These are phyloP conservation scores for Termitomyces sp. DNA, from an alignment of 768 basidiomycete genomes.

Conservation along the genomic window DNA sequence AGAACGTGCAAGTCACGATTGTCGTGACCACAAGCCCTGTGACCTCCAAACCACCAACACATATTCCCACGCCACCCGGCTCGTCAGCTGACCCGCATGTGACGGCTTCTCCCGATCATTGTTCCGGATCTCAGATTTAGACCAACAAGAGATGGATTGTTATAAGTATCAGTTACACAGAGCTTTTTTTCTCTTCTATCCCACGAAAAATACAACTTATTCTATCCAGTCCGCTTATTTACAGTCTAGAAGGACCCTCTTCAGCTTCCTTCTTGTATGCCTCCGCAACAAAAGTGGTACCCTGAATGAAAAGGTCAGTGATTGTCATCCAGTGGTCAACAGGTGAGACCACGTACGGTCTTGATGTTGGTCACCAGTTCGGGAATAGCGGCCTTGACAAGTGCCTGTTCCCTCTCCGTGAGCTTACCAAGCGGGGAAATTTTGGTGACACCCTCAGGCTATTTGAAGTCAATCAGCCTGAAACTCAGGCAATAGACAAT, in stretches of 20 bases:
- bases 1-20: conserved; percentile 25
- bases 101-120: conserved; percentile 1
- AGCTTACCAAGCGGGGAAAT: conserved; percentile 78
- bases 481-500: neutral
- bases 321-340: neutral
- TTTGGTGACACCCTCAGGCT: conserved; percentile 79
- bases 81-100: conserved; percentile 14
- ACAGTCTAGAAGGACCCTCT: conserved; percentile 17
- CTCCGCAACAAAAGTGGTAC: conserved; percentile 30
- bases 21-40: conserved; percentile 24
- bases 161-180: neutral
- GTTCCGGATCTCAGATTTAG: neutral
- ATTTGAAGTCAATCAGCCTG: conserved; percentile 4
- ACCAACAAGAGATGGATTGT: neutral
- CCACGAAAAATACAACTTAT: neutral
- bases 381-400: conserved; percentile 75
- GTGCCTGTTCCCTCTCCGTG: conserved; percentile 63
- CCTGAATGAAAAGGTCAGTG: conserved; percentile 17
- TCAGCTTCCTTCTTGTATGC: conserved; percentile 25
- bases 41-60: conserved; percentile 19
- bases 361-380: conserved; percentile 73
- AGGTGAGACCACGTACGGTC: conserved; percentile 37
- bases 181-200: conserved; percentile 1
- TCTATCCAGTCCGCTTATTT: conserved; percentile 4
- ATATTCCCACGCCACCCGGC: conserved; percentile 20